Evolutionary conservation across 805 yeast species (phyloP), one percentile per base, ranked within the genome.

Genomic region (Metschnikowia henanensis): DNA sequence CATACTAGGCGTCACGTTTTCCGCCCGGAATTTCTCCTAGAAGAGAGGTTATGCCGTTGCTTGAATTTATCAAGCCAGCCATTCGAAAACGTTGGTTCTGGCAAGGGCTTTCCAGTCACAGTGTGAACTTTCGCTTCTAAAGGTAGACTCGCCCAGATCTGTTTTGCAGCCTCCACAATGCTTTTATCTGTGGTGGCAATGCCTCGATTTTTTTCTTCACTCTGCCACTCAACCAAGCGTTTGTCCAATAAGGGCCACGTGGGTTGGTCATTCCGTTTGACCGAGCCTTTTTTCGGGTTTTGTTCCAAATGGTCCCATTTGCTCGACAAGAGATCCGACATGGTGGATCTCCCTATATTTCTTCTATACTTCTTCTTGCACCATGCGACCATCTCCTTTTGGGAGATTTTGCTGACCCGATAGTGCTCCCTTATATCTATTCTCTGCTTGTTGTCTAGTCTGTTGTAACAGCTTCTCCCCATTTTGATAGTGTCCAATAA

Each of bases 31-130:
- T n/a, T n/a, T n/a, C n/a, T 28, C 5, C 30, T n/a, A 3, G 12
- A 23, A 3, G 12, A 9, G 12, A 23, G 3, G 26, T 5, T 23
- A 28, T 28, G 30, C 10, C 32, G 19, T 7, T 19, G 16, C 13
- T 36, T 36, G 19, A 36, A 36, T 7, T 29, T 17, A 6, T 17
- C 21, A 7, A 33, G 19, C 36, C 36, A 33, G 4, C 39, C 39
- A 17, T 18, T 3, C 15, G 39, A 35, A 13, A 25, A 26, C 25
- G n/a, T 5, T 6, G 32, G 39, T 3, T 26, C 17, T 5, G 20
- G 30, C 22, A 26, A 26, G 2, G 20, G 19, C 16, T 17, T 17
- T 4, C 39, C 39, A 2, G 31, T 36, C 5, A 10, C 16, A 3
- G 39, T 16, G 17, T 36, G 3, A n/a, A 12, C 10, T 17, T 36